Evolutionary conservation across 2,329 filamentous ascomycete genomes (phyloP).

Genomic region (Aspergillus sp.): DNA sequence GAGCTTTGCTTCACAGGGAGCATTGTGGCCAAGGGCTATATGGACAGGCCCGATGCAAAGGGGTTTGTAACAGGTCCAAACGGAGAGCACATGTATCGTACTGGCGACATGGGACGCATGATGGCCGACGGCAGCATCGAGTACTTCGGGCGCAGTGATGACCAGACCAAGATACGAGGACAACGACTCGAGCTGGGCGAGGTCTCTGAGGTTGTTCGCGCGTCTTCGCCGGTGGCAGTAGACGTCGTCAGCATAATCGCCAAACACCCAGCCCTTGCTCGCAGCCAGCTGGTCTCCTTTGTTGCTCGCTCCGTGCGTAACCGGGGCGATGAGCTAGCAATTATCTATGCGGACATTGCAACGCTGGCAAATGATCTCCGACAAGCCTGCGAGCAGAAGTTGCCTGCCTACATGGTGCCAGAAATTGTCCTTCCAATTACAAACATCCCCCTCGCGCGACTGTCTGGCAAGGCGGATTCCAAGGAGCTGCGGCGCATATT

Average conservation of each 20-base stretch:
- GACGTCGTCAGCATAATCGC: too few species aligned
- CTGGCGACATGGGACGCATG: conserved; percentile 14
- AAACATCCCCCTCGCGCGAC: conserved; percentile 10
- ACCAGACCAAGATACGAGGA: conserved; percentile 11
- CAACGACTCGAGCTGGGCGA: conserved; percentile 13
- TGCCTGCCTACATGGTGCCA: conserved; percentile 17
- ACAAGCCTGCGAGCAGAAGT: conserved; percentile 2
- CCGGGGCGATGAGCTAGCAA: too few species aligned
- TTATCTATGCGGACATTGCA: too few species aligned
- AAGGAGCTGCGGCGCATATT: too few species aligned
- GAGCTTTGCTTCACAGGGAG: conserved; percentile 15
- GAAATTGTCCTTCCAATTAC: neutral
- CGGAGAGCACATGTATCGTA: conserved; percentile 7
- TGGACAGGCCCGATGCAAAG: neutral
- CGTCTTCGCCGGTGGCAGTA: neutral
- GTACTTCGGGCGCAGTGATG: conserved; percentile 10
- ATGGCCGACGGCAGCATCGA: conserved; percentile 15
- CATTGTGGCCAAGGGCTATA: conserved; percentile 5
- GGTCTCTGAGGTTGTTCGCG: conserved; percentile 10
- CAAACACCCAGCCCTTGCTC: too few species aligned
- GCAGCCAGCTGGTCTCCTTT: too few species aligned
- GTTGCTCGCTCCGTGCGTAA: too few species aligned
- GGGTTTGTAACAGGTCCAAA: conserved; percentile 7
- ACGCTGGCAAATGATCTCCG: neutral
- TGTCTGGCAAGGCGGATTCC: conserved; percentile 6